Conservation (phyloP, 148 eudicot species). For the Limonium bicolor region DNA sequence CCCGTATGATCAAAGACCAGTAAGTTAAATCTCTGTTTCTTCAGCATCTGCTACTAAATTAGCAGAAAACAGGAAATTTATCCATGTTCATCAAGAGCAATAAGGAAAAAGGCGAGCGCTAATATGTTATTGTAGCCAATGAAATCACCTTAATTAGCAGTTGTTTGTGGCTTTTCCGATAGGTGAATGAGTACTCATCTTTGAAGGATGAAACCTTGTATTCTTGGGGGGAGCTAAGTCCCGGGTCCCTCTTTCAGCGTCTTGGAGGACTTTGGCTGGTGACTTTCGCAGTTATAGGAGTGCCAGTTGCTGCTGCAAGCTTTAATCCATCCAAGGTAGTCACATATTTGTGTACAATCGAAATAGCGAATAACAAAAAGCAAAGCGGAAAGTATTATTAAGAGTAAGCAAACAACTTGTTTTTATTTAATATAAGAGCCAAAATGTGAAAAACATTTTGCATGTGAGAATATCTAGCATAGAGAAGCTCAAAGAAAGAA, state of each 20-base stretch:
- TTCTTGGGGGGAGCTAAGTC: constrained; percentile 93
- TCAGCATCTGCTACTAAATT: not conserved
- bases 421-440: no score
- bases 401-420: no score
- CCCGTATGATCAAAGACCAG: constrained; percentile 96
- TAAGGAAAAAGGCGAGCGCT: no score
- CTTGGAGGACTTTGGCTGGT: constrained; percentile 90
- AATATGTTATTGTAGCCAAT: no score
- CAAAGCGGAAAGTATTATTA: no score
- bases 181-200: constrained; percentile 95
- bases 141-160: not conserved
- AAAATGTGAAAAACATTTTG: no score
- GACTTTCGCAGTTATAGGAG: constrained; percentile 68
- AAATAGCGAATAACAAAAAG: no score
- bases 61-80: not conserved
- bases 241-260: constrained; percentile 52
- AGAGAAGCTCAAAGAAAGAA: no score
- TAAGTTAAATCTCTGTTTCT: constrained; percentile 28
- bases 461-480: no score
- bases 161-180: constrained; percentile 3
- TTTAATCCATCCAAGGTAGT: constrained; percentile 88
- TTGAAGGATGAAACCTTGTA: constrained; percentile 65
- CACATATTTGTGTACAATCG: not conserved
- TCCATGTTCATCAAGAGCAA: no score
- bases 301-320: constrained; percentile 94